These are phyloP conservation scores for Solanum chacoense DNA, from an alignment of 305 asterid species.

Conservation along the genomic window DNA sequence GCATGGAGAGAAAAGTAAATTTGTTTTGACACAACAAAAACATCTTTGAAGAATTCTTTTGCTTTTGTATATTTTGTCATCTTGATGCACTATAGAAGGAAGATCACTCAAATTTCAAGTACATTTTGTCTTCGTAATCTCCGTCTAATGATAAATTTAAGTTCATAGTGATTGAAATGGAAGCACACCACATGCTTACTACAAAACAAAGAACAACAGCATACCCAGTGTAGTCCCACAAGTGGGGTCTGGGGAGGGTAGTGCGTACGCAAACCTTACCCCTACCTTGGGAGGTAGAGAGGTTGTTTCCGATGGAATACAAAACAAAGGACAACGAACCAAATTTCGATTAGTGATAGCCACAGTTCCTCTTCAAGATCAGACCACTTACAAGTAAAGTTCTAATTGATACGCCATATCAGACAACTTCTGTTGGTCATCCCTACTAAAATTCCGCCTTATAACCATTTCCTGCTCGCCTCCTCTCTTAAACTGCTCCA, in stretches of 20 bases:
- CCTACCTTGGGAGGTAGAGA: neutral
- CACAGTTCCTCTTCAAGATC: neutral
- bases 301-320: neutral
- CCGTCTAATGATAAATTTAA: neutral
- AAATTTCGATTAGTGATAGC: neutral
- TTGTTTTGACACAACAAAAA: neutral
- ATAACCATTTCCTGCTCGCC: constrained; percentile 81
- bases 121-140: neutral
- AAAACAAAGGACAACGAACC: neutral
- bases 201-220: neutral
- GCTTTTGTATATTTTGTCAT: neutral
- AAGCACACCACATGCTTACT: neutral
- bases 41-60: neutral
- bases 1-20: neutral
- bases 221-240: neutral
- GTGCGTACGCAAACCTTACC: neutral
- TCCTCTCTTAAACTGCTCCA: constrained; percentile 73
- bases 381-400: constrained; percentile 70
- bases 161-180: neutral
- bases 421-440: constrained; percentile 57
- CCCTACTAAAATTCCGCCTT: constrained; percentile 59
- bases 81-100: neutral
- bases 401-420: constrained; percentile 88
- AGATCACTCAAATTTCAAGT: neutral
- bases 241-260: neutral